phyloP scores from a whole-genome alignment of 2,329 filamentous ascomycete genomes.

The Aquanectria penicillioides region DNA sequence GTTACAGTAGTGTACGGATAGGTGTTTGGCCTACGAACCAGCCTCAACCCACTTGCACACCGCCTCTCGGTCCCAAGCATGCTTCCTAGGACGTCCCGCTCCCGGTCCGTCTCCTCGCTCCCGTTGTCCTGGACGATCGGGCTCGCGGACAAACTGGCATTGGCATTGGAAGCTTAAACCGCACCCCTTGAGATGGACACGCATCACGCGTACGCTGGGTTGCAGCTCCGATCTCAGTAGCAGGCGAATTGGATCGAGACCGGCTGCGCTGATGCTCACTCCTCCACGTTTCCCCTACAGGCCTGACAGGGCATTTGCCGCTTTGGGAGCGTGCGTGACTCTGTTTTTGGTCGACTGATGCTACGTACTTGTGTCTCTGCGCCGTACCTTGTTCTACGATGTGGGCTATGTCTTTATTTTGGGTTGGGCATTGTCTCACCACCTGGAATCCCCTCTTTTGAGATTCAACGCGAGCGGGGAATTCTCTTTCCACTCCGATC shows the following conservation, averaged over 20 bases:
- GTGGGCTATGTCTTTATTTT: conserved; percentile 11
- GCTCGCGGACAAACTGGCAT: too few species aligned
- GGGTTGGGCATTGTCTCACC: conserved; percentile 23
- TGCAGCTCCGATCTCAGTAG: conserved; percentile 1
- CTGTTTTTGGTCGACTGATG: conserved; percentile 9
- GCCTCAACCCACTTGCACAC: conserved; percentile 35
- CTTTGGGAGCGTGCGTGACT: conserved; percentile 15
- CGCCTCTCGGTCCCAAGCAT: conserved; percentile 36
- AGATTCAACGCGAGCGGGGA: background rate
- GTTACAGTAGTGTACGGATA: background rate
- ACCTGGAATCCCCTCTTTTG: background rate
- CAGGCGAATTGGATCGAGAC: too few species aligned
- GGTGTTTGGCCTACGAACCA: conserved; percentile 26
- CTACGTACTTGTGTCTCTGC: too few species aligned
- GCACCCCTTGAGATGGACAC: background rate
- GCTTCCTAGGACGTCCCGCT: conserved; percentile 42
- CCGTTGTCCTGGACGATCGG: conserved; percentile 38
- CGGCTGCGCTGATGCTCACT: background rate
- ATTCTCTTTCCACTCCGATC: conserved; percentile 1
- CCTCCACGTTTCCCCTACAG: background rate
- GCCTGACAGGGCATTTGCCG: too few species aligned
- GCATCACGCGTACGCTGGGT: conserved; percentile 23
- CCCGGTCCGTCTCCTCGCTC: conserved; percentile 39
- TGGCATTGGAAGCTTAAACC: background rate
- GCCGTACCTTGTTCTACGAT: conserved; percentile 7